Conservation (phyloP, 2,329 filamentous ascomycete genomes). For the Mariannaea sp. region DNA sequence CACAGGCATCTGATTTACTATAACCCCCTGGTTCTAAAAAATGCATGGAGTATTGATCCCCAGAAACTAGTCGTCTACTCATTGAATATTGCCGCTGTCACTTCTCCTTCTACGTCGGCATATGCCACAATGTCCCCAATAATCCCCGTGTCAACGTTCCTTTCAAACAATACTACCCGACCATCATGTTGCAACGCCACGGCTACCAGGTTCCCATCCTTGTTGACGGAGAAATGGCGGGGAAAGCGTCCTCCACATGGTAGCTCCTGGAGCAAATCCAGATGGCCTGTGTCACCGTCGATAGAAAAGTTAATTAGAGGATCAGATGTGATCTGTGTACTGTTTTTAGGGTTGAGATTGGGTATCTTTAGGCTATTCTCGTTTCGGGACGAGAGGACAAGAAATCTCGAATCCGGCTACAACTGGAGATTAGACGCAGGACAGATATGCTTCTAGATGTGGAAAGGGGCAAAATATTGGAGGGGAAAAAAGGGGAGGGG, state of each 20-base stretch:
- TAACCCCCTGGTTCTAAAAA: neutral
- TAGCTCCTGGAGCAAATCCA: constrained; percentile 61
- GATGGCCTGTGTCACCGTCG: constrained; percentile 55
- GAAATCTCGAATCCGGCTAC: constrained; percentile 64
- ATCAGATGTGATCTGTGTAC: constrained; percentile 59
- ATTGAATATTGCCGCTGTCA: constrained; percentile 55
- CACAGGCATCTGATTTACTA: neutral
- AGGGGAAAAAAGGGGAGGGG: too few relatives aligned
- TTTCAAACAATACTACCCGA: constrained; percentile 63
- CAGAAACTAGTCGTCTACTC: constrained; percentile 36
- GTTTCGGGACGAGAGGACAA: constrained; percentile 71
- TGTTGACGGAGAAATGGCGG: constrained; percentile 70
- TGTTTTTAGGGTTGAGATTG: constrained; percentile 50
- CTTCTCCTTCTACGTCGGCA: constrained; percentile 49
- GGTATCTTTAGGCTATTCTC: constrained; percentile 59
- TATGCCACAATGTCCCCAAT: constrained; percentile 54
- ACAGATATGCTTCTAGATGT: constrained; percentile 1
- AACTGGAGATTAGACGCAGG: too few relatives aligned
- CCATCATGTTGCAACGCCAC: constrained; percentile 67
- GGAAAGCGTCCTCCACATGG: constrained; percentile 68
- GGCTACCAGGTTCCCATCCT: constrained; percentile 65
- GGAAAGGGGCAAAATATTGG: neutral
- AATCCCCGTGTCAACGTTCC: constrained; percentile 63
- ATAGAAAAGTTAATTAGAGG: constrained; percentile 68
- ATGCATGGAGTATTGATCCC: neutral